These are phyloP conservation scores for Nakazawaea ambrosiae DNA, from an alignment of 805 yeast species.

Conservation along the genomic window DNA sequence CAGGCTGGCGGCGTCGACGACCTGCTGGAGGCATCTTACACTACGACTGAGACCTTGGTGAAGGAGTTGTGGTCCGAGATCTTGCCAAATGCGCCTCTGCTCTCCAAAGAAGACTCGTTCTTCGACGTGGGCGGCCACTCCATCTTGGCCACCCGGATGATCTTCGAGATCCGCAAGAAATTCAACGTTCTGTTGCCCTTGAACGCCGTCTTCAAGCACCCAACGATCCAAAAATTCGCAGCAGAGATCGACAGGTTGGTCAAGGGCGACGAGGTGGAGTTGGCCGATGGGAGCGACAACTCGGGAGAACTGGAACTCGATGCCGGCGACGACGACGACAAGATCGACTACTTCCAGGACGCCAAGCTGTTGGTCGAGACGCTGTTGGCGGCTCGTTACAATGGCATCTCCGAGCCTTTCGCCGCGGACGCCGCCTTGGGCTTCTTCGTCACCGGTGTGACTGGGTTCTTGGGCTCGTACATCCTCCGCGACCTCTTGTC, in stretches of 20 bases:
- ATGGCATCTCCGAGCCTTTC: conserved; percentile 31
- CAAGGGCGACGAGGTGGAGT: conserved; percentile 40
- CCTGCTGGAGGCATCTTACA: conserved; percentile 22
- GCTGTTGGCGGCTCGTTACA: conserved; percentile 36
- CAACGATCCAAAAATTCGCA: conserved; percentile 79
- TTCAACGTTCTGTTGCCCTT: conserved; percentile 78
- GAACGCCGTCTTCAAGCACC: conserved; percentile 83
- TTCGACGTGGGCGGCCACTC: conserved; percentile 98
- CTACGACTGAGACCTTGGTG: conserved; percentile 58
- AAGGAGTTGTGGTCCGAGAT: conserved; percentile 82
- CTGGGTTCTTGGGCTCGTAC: conserved; percentile 94
- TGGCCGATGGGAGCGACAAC: conserved; percentile 28
- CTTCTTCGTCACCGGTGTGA: conserved; percentile 89
- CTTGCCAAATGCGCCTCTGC: conserved; percentile 79
- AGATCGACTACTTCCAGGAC: conserved; percentile 59
- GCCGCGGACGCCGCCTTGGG: conserved; percentile 35
- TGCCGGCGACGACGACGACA: conserved; percentile 16
- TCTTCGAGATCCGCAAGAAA: conserved; percentile 78
- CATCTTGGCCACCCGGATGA: conserved; percentile 93
- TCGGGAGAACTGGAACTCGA: conserved; percentile 18
- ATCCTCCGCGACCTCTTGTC: conserved; percentile 70
- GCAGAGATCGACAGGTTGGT: conserved; percentile 55
- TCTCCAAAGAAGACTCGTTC: conserved; percentile 79
- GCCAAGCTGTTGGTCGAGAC: conserved; percentile 47
- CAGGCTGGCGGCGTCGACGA: conserved; percentile 3